Evolutionary conservation across 2,329 filamentous ascomycete genomes (phyloP).

Genomic region (Aspergillus latus): DNA sequence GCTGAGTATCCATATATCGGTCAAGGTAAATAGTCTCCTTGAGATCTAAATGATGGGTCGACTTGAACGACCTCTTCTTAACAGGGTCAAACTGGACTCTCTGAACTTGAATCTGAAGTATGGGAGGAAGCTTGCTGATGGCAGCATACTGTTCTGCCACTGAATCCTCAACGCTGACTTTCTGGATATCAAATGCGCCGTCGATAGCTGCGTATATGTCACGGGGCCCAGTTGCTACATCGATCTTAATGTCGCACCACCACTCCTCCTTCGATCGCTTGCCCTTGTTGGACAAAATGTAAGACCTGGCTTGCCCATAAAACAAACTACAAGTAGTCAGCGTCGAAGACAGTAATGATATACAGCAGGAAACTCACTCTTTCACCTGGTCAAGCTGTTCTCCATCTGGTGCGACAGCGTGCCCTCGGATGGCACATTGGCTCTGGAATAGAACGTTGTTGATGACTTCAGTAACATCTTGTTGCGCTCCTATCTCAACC

Average conservation of each 20-base stretch:
- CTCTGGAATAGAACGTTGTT: conserved; percentile 87
- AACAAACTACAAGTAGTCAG: conserved; percentile 43
- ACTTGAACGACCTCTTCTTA: conserved; percentile 64
- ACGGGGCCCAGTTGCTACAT: conserved; percentile 57
- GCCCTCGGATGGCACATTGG: conserved; percentile 79
- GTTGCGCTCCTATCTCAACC: conserved; percentile 68
- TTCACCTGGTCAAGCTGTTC: conserved; percentile 82
- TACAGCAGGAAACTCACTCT: conserved; percentile 42
- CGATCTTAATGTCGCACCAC: conserved; percentile 64
- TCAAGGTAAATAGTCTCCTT: conserved; percentile 82
- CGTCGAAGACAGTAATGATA: too few relatives aligned
- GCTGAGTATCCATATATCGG: conserved; percentile 70
- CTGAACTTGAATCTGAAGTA: conserved; percentile 87
- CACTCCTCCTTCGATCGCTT: conserved; percentile 55
- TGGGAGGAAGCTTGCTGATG: conserved; percentile 73
- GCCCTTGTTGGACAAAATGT: conserved; percentile 47
- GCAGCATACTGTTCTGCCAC: conserved; percentile 65
- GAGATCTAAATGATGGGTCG: conserved; percentile 74
- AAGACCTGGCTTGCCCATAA: conserved; percentile 49
- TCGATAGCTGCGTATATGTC: conserved; percentile 84
- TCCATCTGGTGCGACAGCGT: conserved; percentile 63
- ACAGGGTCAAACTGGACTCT: conserved; percentile 71
- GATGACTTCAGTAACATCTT: conserved; percentile 95
- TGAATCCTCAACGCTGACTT: conserved; percentile 65
- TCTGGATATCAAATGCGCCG: conserved; percentile 77